These are phyloP conservation scores for Euphorbia lathyris DNA, from an alignment of 345 rosid genomes.

Conservation along the genomic window DNA sequence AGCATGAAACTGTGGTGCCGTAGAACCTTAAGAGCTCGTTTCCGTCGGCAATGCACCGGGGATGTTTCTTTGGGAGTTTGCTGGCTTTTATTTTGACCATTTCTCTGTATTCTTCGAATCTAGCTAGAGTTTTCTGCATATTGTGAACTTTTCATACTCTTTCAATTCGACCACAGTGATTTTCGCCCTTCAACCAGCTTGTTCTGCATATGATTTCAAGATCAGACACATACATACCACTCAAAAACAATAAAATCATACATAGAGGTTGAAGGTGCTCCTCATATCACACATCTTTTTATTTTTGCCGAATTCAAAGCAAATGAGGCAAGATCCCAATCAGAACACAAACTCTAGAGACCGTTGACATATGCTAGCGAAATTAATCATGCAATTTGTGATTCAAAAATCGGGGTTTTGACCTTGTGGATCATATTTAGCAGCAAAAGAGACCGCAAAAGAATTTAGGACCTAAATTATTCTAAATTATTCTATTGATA, in stretches of 20 bases:
- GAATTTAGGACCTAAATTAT: no score
- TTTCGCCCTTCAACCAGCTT: conserved; percentile 88
- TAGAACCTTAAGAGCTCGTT: conserved; percentile 91
- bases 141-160: conserved; percentile 91
- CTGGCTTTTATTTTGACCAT: conserved; percentile 79
- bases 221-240: background rate
- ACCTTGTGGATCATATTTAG: background rate
- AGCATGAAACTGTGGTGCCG: conserved; percentile 80
- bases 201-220: conserved; percentile 89
- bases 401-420: background rate
- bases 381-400: background rate
- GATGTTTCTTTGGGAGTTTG: conserved; percentile 83
- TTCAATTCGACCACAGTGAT: conserved; percentile 82
- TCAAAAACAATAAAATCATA: background rate
- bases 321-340: no score
- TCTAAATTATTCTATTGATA: no score
- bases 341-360: no score
- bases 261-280: background rate
- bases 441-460: background rate
- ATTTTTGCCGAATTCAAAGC: no score
- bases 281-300: no score
- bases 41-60: conserved; percentile 94
- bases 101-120: conserved; percentile 92
- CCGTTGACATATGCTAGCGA: no score
- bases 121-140: conserved; percentile 87